phyloP scores from a whole-genome alignment of 768 basidiomycete genomes.

The Neoboletus brunneissimus region DNA sequence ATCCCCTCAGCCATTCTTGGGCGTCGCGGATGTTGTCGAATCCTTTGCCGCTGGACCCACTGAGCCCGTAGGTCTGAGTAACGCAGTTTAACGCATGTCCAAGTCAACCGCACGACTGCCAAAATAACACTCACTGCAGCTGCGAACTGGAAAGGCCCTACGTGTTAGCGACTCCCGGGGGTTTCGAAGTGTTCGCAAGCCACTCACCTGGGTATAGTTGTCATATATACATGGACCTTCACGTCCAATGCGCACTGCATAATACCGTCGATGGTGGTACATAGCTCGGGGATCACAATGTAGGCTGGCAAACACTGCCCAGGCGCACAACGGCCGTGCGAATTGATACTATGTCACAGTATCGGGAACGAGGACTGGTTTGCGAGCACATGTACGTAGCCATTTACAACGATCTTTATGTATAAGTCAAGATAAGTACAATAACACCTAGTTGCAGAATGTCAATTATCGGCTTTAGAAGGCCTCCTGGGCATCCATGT shows the following conservation, averaged over 20 bases:
- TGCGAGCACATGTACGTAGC: conserved; percentile 5
- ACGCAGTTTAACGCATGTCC: neutral
- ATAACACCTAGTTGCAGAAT: neutral
- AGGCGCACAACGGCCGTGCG: neutral
- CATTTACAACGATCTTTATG: neutral
- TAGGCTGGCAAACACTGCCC: neutral
- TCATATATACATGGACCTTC: conserved; percentile 34
- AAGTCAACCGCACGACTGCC: neutral
- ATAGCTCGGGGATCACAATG: conserved; percentile 2
- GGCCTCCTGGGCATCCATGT: conserved; percentile 35
- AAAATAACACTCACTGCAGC: conserved; percentile 20
- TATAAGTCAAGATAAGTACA: neutral
- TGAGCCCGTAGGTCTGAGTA: conserved; percentile 29
- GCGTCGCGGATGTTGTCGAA: conserved; percentile 31
- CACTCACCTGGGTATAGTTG: conserved; percentile 27
- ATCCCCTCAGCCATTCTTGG: conserved; percentile 21
- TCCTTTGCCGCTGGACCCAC: conserved; percentile 32
- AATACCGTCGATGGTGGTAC: conserved; percentile 26
- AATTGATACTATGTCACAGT: neutral
- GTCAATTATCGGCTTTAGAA: conserved; percentile 25
- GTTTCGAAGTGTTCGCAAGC: neutral
- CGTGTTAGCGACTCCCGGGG: neutral
- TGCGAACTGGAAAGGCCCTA: conserved; percentile 17
- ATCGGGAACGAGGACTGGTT: neutral
- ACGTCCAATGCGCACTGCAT: conserved; percentile 36